Base-by-base conservation (phyloP, 306 rosid species). In the Fragaria ananassa region DNA sequence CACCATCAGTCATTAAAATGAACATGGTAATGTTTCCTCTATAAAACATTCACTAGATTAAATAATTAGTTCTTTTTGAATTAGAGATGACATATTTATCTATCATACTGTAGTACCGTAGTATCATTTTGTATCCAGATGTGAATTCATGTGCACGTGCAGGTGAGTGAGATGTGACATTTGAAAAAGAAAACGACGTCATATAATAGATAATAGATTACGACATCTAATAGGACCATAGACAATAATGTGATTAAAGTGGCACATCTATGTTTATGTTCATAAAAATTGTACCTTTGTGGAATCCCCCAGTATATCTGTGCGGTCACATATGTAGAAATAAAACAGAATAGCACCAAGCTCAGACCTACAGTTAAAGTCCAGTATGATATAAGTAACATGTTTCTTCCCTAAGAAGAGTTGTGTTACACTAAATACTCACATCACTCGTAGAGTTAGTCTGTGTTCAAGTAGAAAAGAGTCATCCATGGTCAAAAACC, bases 401-500 rank as follows among this genome's bases (percentile, higher is more conserved):
- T 73, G 74, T 47, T 70, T 57, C 53, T 47, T 44, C 15, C 58
- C 21, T 31, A 39, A 79, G 46, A 76, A 82, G 75, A 74, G 56
- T 42, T 57, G 31, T 60, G 71, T 69, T 56, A 34, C 49, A 68
- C 77, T 29, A 42, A 74, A 65, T 78, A 88, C 98, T 82, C 88
- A 96, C 99, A 96, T 84, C 81, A 96, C 98, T 85, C 99, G 88
- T 80, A 96, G 79, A 31, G 86, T 92, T 63, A 86, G 85, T 61
- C 99, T 88, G 75, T 96, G 87, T 86, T 96, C 97, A 53, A 96
- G 85, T 83, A 92, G 82, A 87, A 96, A 96, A 35, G 92, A 79
- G 57, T 92, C 99, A 65, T 96, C 99, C 97, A 96, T 82, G 41
- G 97, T 91, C 84, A 92, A 70, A 85, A 96, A 96, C 93, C 99